A percentile compares a stretch with the other conserved stretches of the same genome.
These are phyloP conservation scores for Colletotrichum ledebouriae DNA, from an alignment of 2,329 filamentous ascomycete genomes.

Conservation along the genomic window DNA sequence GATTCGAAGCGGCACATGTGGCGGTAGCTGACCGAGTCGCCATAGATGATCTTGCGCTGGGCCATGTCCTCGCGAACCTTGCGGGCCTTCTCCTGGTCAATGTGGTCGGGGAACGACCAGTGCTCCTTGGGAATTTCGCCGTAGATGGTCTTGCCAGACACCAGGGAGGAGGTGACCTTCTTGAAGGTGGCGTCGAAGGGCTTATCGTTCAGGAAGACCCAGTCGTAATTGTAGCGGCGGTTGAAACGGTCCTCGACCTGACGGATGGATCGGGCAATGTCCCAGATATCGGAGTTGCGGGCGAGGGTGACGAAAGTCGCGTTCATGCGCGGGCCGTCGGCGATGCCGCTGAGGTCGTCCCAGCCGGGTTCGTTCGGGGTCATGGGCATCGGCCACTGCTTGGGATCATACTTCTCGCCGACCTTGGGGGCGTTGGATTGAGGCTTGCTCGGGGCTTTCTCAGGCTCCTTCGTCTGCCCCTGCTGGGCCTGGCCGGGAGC, in stretches of 20 bases:
- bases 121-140: slow-evolving; percentile 91
- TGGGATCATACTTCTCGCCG: slow-evolving; percentile 52
- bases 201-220: slow-evolving; percentile 98
- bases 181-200: slow-evolving; percentile 95
- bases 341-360: slow-evolving; percentile 65
- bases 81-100: slow-evolving; percentile 93
- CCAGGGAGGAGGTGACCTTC: slow-evolving; percentile 86
- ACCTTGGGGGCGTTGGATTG: slow-evolving; percentile 43
- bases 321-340: slow-evolving; percentile 84
- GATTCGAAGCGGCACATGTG: slow-evolving; percentile 99
- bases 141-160: slow-evolving; percentile 94
- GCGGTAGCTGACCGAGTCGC: slow-evolving; percentile 95
- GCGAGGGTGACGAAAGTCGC: slow-evolving; percentile 97
- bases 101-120: slow-evolving; percentile 97
- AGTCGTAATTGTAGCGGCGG: slow-evolving; percentile 95
- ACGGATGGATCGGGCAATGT: slow-evolving; percentile 94
- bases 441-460: slow-evolving; percentile 43
- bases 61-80: slow-evolving; percentile 96
- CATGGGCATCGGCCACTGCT: slow-evolving; percentile 64
- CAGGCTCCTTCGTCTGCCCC: slow-evolving; percentile 44
- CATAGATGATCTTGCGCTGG: slow-evolving; percentile 96
- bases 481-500: slow-evolving; percentile 36
- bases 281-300: slow-evolving; percentile 94
- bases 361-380: slow-evolving; percentile 66
- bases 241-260: slow-evolving; percentile 99